These are phyloP conservation scores for Colletotrichum abscissum DNA, from an alignment of 2,329 filamentous ascomycete species.

Conservation along the genomic window DNA sequence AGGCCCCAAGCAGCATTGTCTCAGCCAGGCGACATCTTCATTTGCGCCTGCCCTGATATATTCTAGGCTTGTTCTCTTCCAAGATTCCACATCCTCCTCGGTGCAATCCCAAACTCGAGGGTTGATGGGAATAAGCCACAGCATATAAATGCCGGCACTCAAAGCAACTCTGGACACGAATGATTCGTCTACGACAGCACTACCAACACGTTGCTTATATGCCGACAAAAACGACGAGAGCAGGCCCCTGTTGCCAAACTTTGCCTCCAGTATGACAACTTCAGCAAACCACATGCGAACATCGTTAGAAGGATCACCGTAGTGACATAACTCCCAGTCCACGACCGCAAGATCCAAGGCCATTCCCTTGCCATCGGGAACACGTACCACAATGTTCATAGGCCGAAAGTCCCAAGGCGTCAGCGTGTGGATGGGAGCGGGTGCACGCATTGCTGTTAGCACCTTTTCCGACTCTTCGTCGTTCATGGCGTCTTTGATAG, in stretches of 20 bases:
- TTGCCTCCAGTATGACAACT: background rate
- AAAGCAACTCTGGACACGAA: background rate
- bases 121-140: background rate
- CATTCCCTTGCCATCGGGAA: background rate
- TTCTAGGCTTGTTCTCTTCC: background rate
- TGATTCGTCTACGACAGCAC: background rate
- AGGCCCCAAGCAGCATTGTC: background rate
- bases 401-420: conserved; percentile 7
- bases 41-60: background rate
- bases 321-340: conserved; percentile 5
- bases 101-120: background rate
- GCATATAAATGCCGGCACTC: background rate
- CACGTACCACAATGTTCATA: background rate
- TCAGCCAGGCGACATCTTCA: background rate
- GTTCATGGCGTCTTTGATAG: background rate
- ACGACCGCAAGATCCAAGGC: background rate
- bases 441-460: background rate
- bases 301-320: background rate
- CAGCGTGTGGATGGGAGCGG: background rate
- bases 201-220: background rate
- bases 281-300: conserved; percentile 8
- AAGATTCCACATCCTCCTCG: background rate
- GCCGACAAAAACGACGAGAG: background rate
- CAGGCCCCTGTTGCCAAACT: background rate
- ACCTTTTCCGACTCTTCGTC: background rate